These are phyloP conservation scores for Drechslerella dactyloides DNA, from an alignment of 2,329 filamentous ascomycete genomes.

Conservation along the genomic window DNA sequence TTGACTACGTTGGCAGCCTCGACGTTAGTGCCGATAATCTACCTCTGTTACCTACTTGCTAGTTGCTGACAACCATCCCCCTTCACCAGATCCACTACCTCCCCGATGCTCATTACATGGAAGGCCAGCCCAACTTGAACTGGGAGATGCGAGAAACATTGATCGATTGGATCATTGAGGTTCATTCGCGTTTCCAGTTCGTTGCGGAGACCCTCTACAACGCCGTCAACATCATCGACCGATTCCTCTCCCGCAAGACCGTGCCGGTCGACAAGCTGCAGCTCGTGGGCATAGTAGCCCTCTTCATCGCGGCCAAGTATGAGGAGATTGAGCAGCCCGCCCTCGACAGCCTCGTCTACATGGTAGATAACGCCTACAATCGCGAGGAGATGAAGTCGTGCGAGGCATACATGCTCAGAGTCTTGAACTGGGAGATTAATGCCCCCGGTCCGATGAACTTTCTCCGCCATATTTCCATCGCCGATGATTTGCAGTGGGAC, in stretches of 20 bases:
- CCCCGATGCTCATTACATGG: slow-evolving; percentile 94
- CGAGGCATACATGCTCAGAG: slow-evolving; percentile 96
- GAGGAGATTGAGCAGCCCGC: slow-evolving; percentile 97
- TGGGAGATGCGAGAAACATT: slow-evolving; percentile 98
- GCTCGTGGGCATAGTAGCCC: slow-evolving; percentile 91
- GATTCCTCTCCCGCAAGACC: slow-evolving; percentile 91
- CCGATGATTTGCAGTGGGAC: slow-evolving; percentile 95
- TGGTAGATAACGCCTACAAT: slow-evolving; percentile 92
- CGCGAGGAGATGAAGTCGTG: slow-evolving; percentile 85
- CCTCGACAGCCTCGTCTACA: slow-evolving; percentile 93
- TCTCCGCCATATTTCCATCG: slow-evolving; percentile 93
- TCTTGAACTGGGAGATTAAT: slow-evolving; percentile 92
- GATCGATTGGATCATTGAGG: slow-evolving; percentile 98
- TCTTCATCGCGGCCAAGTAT: slow-evolving; percentile 96
- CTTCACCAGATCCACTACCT: slow-evolving; percentile 72
- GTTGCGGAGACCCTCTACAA: slow-evolving; percentile 95
- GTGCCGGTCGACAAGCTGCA: slow-evolving; percentile 95
- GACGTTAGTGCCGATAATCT: slow-evolving; percentile 27
- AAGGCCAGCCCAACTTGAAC: slow-evolving; percentile 93
- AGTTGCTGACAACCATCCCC: slow-evolving; percentile 51
- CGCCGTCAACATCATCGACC: slow-evolving; percentile 94
- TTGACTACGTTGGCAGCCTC: slow-evolving; percentile 10
- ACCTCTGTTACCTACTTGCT: neutral
- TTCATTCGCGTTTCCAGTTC: slow-evolving; percentile 87
- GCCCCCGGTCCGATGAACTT: slow-evolving; percentile 99